phyloP scores from a whole-genome alignment of 2,329 filamentous ascomycete genomes.

The Nannizzia gypsea region DNA sequence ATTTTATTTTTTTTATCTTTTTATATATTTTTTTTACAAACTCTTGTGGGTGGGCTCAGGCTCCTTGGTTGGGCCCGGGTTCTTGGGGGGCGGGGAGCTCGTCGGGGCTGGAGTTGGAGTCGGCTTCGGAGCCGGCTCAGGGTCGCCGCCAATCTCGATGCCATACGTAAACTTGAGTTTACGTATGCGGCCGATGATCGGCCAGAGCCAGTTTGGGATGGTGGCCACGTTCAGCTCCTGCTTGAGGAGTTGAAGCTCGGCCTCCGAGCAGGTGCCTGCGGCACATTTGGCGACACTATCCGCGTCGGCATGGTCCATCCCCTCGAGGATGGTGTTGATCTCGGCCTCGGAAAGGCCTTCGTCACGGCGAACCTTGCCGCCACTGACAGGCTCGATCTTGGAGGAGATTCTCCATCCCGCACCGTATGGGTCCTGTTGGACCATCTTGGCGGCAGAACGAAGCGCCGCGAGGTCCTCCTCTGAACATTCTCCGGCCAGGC shows the following conservation, averaged over 20 bases:
- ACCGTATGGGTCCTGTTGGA: constrained; percentile 5
- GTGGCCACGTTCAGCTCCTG: constrained; percentile 6
- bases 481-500: constrained; percentile 8
- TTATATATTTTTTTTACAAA: not conserved
- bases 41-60: not conserved
- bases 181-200: constrained; percentile 6
- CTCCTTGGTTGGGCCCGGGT: not conserved
- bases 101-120: not conserved
- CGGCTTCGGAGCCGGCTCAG: not conserved
- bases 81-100: not conserved
- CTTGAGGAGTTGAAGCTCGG: constrained; percentile 3
- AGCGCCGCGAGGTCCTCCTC: constrained; percentile 3
- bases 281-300: constrained; percentile 5
- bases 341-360: not conserved
- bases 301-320: not conserved
- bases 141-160: constrained; percentile 3
- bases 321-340: not conserved
- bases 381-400: not conserved
- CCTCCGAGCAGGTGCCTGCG: constrained; percentile 2
- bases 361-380: constrained; percentile 4
- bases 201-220: constrained; percentile 6
- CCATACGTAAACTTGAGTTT: constrained; percentile 11
- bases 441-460: constrained; percentile 1
- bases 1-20: not conserved
- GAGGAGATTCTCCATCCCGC: constrained; percentile 7